Evolutionary conservation across 2,329 filamentous ascomycete species (phyloP).

Genomic region (Camillea tinctor): DNA sequence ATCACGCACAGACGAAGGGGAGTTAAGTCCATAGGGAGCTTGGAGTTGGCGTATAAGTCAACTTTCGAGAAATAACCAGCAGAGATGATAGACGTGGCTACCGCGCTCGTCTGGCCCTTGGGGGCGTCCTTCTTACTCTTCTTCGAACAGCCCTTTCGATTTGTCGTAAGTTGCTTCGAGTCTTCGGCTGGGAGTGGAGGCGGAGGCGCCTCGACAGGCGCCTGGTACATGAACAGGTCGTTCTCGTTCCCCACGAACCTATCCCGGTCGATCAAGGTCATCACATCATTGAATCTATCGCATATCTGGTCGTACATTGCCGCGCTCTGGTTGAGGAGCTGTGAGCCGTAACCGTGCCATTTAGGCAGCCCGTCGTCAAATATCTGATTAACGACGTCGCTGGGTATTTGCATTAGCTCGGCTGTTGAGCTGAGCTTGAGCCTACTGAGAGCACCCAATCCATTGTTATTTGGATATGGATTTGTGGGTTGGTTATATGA

Average conservation of each 20-base stretch:
- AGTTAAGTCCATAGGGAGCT: constrained; percentile 65
- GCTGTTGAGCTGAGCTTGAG: constrained; percentile 41
- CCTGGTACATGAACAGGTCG: constrained; percentile 47
- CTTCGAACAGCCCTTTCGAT: constrained; percentile 21
- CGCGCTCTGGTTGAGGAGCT: constrained; percentile 45
- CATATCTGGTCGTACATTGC: constrained; percentile 59
- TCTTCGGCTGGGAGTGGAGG: constrained; percentile 13
- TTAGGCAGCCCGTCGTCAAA: constrained; percentile 44
- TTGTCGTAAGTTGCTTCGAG: constrained; percentile 9
- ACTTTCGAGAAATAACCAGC: constrained; percentile 72
- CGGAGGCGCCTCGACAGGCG: constrained; percentile 14
- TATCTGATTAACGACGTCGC: constrained; percentile 34
- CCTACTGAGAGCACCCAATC: constrained; percentile 29
- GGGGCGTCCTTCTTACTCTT: constrained; percentile 33
- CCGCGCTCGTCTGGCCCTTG: constrained; percentile 37
- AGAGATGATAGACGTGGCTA: constrained; percentile 38
- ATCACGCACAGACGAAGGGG: constrained; percentile 62
- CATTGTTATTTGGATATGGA: constrained; percentile 19
- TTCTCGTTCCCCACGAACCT: constrained; percentile 51
- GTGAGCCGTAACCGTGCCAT: constrained; percentile 43
- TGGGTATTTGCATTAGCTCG: constrained; percentile 43
- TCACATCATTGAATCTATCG: constrained; percentile 62
- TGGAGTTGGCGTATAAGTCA: constrained; percentile 75
- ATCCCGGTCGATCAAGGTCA: constrained; percentile 71
- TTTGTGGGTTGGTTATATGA: constrained; percentile 17